These are phyloP conservation scores for Cryptococcus maquisensis DNA, from an alignment of 1,284 basidiomycete genomes.

Conservation along the genomic window DNA sequence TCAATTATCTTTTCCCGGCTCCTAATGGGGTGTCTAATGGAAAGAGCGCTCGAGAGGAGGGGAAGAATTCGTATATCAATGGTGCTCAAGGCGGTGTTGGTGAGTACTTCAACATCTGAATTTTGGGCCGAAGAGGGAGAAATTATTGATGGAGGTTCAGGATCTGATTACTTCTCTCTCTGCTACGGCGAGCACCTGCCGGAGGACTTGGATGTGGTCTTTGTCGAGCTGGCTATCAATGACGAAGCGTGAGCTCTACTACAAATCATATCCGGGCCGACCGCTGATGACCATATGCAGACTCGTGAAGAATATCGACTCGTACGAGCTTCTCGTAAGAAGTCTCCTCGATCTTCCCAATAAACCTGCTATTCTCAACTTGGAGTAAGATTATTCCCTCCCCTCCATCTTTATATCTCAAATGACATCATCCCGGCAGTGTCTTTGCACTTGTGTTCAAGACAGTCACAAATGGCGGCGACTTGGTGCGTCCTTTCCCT, in stretches of 20 bases:
- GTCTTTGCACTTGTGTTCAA: conserved; percentile 37
- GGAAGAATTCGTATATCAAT: conserved; percentile 29
- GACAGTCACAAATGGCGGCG: conserved; percentile 29
- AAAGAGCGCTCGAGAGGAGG: conserved; percentile 7
- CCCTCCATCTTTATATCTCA: no score
- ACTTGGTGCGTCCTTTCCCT: conserved; percentile 22
- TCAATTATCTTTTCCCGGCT: conserved; percentile 33
- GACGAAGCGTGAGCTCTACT: conserved; percentile 26
- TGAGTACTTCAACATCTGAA: conserved; percentile 1
- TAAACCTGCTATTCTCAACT: conserved; percentile 35
- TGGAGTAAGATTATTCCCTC: conserved; percentile 22
- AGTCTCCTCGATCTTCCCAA: conserved; percentile 33
- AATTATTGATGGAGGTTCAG: not conserved
- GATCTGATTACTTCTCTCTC: conserved; percentile 34
- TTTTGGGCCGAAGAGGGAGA: not conserved
- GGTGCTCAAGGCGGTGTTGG: conserved; percentile 39
- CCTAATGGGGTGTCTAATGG: conserved; percentile 8
- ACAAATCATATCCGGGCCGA: no score
- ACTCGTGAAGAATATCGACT: conserved; percentile 19
- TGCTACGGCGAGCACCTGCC: conserved; percentile 34
- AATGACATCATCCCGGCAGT: no score
- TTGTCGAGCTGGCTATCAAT: conserved; percentile 41
- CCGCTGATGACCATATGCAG: conserved; percentile 3
- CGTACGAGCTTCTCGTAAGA: conserved; percentile 34
- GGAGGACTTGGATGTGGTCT: conserved; percentile 31